Conservation (phyloP, 345 rosid species). For the Firmiana major region DNA sequence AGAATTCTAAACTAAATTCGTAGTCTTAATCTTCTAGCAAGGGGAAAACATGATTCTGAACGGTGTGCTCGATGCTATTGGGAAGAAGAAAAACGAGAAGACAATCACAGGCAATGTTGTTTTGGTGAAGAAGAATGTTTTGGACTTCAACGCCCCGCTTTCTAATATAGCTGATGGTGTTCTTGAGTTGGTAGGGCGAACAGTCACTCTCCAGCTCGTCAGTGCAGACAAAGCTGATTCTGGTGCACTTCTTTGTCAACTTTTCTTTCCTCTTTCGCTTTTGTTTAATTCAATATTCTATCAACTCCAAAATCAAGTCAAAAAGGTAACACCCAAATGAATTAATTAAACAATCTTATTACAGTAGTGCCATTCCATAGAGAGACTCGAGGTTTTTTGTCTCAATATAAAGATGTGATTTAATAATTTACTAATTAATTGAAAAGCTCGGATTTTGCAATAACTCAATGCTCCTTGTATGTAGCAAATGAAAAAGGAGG, state of each 20-base stretch:
- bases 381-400: too few species aligned
- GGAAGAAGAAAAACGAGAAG: not conserved
- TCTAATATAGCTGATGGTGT: conserved; percentile 57
- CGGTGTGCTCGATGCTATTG: not conserved
- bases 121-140: conserved; percentile 77
- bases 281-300: too few species aligned
- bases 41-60: not conserved
- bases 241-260: not conserved
- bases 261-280: too few species aligned
- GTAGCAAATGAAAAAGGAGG: conserved; percentile 25
- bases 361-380: too few species aligned
- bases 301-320: too few species aligned
- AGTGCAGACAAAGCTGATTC: conserved; percentile 38
- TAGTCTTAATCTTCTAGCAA: too few species aligned
- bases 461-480: not conserved
- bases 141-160: conserved; percentile 65
- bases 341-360: too few species aligned
- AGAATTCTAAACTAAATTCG: too few species aligned
- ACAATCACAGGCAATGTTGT: conserved; percentile 55
- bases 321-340: too few species aligned
- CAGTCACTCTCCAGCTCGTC: conserved; percentile 64
- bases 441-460: too few species aligned
- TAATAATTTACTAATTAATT: too few species aligned
- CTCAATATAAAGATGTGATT: too few species aligned
- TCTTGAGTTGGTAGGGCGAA: conserved; percentile 50